Evolutionary conservation across 805 yeast genomes (phyloP).

Genomic region (Saccharomycodes ludwigii): DNA sequence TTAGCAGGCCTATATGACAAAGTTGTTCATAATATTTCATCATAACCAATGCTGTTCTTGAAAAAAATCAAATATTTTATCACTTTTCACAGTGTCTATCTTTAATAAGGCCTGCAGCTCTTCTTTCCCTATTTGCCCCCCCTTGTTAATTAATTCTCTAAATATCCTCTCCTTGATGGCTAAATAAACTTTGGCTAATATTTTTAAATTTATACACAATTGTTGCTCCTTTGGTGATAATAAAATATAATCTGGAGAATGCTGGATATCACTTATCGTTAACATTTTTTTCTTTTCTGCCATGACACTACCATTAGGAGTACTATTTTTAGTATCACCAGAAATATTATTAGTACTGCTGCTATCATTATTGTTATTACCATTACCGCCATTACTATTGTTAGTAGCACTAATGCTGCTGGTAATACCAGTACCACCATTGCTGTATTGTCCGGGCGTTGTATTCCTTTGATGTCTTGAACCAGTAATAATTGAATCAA

Average conservation of each 20-base stretch:
- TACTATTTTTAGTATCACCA: neutral
- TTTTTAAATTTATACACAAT: conserved; percentile 70
- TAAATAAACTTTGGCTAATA: conserved; percentile 85
- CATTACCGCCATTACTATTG: conserved; percentile 13
- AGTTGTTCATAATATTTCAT: too few relatives aligned
- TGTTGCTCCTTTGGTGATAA: conserved; percentile 81
- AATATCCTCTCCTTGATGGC: conserved; percentile 85
- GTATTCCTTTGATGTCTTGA: conserved; percentile 24
- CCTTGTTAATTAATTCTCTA: conserved; percentile 74
- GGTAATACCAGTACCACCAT: conserved; percentile 13
- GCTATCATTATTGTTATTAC: conserved; percentile 1
- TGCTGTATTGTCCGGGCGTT: conserved; percentile 12
- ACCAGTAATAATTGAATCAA: conserved; percentile 10
- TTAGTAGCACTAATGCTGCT: conserved; percentile 10
- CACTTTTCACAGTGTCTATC: conserved; percentile 78
- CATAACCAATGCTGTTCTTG: conserved; percentile 92
- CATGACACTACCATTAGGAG: conserved; percentile 4
- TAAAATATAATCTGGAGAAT: conserved; percentile 71
- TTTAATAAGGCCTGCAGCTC: conserved; percentile 75
- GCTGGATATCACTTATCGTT: conserved; percentile 55
- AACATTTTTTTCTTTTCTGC: conserved; percentile 29
- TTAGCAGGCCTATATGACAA: too few relatives aligned
- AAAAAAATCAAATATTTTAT: conserved; percentile 84
- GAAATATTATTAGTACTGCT: neutral
- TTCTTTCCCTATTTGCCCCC: conserved; percentile 73